Conservation (phyloP, 1,139 yeast species). For the Zygoascus sp. region DNA sequence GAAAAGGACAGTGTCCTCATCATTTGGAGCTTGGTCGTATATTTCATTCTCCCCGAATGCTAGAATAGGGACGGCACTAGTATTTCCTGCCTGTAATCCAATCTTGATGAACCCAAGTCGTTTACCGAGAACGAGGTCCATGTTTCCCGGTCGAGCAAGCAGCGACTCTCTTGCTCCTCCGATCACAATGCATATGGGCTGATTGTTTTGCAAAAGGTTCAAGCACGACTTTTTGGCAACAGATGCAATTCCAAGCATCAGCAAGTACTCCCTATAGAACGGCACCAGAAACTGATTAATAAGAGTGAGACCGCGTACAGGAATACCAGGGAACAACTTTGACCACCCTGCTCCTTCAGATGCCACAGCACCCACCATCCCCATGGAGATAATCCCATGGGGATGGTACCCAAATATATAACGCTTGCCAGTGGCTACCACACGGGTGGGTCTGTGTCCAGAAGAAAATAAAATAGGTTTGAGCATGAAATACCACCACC, state of each 20-base stretch:
- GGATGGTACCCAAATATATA: slow-evolving; percentile 95
- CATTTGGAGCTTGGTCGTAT: slow-evolving; percentile 59
- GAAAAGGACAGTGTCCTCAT: slow-evolving; percentile 48
- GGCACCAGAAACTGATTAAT: slow-evolving; percentile 86
- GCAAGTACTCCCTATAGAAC: slow-evolving; percentile 76
- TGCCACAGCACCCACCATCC: slow-evolving; percentile 81
- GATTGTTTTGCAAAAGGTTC: slow-evolving; percentile 52
- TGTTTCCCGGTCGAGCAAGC: slow-evolving; percentile 56
- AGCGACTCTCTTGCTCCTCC: slow-evolving; percentile 96
- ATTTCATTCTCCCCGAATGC: slow-evolving; percentile 89
- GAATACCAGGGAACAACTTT: slow-evolving; percentile 73
- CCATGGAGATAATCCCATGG: slow-evolving; percentile 93
- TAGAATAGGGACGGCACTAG: slow-evolving; percentile 77
- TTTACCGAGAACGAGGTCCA: slow-evolving; percentile 65
- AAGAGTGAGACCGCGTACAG: slow-evolving; percentile 71
- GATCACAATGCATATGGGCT: slow-evolving; percentile 82
- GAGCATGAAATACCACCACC: slow-evolving; percentile 27
- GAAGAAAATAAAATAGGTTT: slow-evolving; percentile 10
- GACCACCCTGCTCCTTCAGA: slow-evolving; percentile 75
- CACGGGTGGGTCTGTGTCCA: slow-evolving; percentile 7
- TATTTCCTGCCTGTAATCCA: slow-evolving; percentile 76
- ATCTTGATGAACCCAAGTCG: slow-evolving; percentile 86
- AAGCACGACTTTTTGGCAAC: slow-evolving; percentile 74
- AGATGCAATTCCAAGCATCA: slow-evolving; percentile 78
- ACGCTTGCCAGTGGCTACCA: slow-evolving; percentile 37